phyloP scores from a whole-genome alignment of 495 filamentous ascomycete species.

The Hypoxylon lenormandii region DNA sequence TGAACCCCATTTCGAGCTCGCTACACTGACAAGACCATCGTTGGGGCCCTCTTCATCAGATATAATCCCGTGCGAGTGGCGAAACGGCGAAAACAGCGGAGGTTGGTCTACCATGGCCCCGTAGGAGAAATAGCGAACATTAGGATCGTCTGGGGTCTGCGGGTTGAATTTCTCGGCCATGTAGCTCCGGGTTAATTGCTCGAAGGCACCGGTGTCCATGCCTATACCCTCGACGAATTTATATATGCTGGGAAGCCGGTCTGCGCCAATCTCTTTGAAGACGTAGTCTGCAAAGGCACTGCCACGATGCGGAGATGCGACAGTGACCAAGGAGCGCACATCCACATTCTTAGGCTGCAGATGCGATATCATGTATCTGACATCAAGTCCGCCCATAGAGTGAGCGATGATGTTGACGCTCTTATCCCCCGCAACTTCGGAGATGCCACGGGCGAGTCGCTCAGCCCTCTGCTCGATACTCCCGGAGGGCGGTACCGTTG shows the following conservation, averaged over 20 bases:
- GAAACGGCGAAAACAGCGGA: conserved; percentile 77
- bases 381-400: conserved; percentile 82
- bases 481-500: conserved; percentile 80
- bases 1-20: conserved; percentile 86
- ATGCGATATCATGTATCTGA: conserved; percentile 89
- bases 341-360: conserved; percentile 77
- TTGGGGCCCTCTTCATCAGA: conserved; percentile 80
- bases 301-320: conserved; percentile 89
- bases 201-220: conserved; percentile 84
- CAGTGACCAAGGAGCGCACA: conserved; percentile 81
- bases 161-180: conserved; percentile 88
- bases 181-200: conserved; percentile 83
- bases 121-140: conserved; percentile 92
- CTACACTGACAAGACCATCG: conserved; percentile 91
- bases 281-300: conserved; percentile 86
- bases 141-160: conserved; percentile 74
- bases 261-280: conserved; percentile 74
- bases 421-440: conserved; percentile 72
- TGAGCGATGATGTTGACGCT: conserved; percentile 90
- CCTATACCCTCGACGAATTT: conserved; percentile 72
- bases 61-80: conserved; percentile 77
- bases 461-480: conserved; percentile 82
- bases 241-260: conserved; percentile 75
- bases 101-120: conserved; percentile 76
- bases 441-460: conserved; percentile 73